Percentiles rank a stretch among this genome's conserved stretches.
These are phyloP conservation scores for Uronychia setigera DNA, from an alignment of 73 alveolate species.

Conservation along the genomic window DNA sequence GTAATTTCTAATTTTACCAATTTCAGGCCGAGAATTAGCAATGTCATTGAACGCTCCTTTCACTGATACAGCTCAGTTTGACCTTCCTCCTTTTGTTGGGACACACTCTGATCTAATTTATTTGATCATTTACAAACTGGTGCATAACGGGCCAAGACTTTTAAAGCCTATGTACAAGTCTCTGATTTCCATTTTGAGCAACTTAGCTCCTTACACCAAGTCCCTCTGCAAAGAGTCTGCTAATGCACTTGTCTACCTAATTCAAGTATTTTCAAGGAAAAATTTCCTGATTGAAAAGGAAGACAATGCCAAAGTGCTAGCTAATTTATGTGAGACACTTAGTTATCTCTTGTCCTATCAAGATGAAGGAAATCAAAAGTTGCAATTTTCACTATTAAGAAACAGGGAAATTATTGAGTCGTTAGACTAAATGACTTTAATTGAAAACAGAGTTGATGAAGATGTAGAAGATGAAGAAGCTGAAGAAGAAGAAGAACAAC, in stretches of 20 bases:
- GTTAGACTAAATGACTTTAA: neutral
- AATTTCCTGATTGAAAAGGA: slow-evolving; percentile 51
- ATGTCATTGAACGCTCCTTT: slow-evolving; percentile 43
- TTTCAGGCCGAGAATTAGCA: slow-evolving; percentile 46
- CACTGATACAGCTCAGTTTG: slow-evolving; percentile 16
- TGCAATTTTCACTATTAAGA: slow-evolving; percentile 32
- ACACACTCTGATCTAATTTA: slow-evolving; percentile 51
- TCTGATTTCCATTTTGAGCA: slow-evolving; percentile 43
- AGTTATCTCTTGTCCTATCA: slow-evolving; percentile 51
- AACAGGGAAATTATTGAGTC: neutral
- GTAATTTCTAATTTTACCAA: neutral
- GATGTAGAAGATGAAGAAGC: slow-evolving; percentile 1
- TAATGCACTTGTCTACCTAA: slow-evolving; percentile 46
- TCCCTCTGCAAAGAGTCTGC: slow-evolving; percentile 48
- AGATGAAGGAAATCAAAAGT: slow-evolving; percentile 42
- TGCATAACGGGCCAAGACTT: slow-evolving; percentile 59
- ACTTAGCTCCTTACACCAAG: slow-evolving; percentile 57
- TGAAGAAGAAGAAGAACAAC: slow-evolving; percentile 10
- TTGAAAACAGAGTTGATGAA: neutral
- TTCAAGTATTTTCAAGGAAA: slow-evolving; percentile 48
- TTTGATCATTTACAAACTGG: slow-evolving; percentile 32
- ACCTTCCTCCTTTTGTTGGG: slow-evolving; percentile 33
- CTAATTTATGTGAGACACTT: slow-evolving; percentile 34
- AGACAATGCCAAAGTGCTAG: slow-evolving; percentile 51
- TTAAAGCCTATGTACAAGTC: slow-evolving; percentile 65